Conservation (phyloP, 2,329 filamentous ascomycete species). For the Fusarium tuaranense region DNA sequence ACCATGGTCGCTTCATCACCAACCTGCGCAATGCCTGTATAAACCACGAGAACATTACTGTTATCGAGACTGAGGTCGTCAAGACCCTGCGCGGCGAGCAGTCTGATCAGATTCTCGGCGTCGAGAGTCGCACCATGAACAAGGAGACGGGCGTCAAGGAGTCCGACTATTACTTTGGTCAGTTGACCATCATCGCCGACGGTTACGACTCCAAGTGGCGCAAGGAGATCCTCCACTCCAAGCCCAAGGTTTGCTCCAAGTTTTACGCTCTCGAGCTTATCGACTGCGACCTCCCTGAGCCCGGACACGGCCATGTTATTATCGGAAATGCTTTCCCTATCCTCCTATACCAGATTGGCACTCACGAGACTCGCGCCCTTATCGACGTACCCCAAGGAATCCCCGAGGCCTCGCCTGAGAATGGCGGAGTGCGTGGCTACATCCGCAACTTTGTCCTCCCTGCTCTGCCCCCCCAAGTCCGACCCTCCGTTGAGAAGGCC, state of each 20-base stretch:
- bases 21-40: constrained; percentile 82
- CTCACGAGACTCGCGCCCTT: constrained; percentile 90
- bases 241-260: constrained; percentile 92
- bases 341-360: constrained; percentile 96
- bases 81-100: constrained; percentile 78
- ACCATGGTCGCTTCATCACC: constrained; percentile 93
- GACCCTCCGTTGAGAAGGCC: constrained; percentile 79
- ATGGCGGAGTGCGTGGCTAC: constrained; percentile 88
- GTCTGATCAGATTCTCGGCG: constrained; percentile 81
- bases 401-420: constrained; percentile 76
- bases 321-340: constrained; percentile 82
- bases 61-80: constrained; percentile 90
- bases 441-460: constrained; percentile 84
- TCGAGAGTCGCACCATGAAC: constrained; percentile 77
- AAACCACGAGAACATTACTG: constrained; percentile 83
- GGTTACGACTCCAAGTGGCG: constrained; percentile 94
- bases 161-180: constrained; percentile 85
- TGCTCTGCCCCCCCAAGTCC: constrained; percentile 77
- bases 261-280: constrained; percentile 96
- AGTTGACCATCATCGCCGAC: constrained; percentile 89
- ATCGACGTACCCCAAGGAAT: constrained; percentile 87
- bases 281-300: constrained; percentile 82
- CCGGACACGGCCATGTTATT: constrained; percentile 86
- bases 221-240: constrained; percentile 77
- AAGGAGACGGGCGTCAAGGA: constrained; percentile 66